Conservation (phyloP, 306 rosid genomes). For the Vigna radiata region DNA sequence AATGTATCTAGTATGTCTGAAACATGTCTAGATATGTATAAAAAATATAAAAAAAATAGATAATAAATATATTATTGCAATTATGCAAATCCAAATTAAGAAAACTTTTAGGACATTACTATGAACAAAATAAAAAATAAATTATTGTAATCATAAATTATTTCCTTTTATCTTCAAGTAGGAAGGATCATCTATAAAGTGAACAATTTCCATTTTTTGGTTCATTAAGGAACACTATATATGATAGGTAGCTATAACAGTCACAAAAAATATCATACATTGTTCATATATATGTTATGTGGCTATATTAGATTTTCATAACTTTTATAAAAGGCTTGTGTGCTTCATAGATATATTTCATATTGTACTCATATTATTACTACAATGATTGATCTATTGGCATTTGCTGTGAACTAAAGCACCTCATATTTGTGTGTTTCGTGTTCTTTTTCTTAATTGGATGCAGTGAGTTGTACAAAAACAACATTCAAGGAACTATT, state of each 20-base stretch:
- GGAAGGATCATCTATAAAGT: not conserved
- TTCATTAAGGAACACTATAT: not conserved
- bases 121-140: not conserved
- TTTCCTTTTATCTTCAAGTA: not conserved
- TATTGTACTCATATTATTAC: not conserved
- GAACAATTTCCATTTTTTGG: not conserved
- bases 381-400: not conserved
- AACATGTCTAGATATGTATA: not conserved
- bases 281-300: not conserved
- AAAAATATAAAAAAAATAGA: not conserved
- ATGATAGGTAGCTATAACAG: not conserved
- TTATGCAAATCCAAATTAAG: not conserved
- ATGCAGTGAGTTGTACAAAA: conserved; percentile 89
- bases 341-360: not conserved
- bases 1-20: not conserved
- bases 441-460: conserved; percentile 14
- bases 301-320: not conserved
- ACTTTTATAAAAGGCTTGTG: not conserved
- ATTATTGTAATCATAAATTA: not conserved
- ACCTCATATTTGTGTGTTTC: conserved; percentile 18
- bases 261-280: no score
- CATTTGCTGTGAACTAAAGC: conserved; percentile 3
- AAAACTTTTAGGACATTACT: not conserved
- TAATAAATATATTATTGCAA: not conserved
- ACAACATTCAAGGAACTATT: conserved; percentile 88